Conservation (phyloP, 345 rosid genomes). For the Syzygium jambos region DNA sequence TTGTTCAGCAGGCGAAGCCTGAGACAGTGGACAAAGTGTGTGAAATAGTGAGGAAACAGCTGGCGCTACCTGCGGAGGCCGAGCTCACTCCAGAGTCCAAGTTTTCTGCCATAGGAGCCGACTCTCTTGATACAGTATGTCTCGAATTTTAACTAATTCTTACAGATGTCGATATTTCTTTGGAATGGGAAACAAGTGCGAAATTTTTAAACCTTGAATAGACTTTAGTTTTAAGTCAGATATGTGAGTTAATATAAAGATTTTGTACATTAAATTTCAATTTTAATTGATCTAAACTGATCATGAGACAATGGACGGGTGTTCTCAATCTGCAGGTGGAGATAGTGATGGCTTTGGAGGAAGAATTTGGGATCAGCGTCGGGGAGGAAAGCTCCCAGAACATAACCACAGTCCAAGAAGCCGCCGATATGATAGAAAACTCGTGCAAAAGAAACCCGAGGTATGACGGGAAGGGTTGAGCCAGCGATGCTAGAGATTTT, state of each 20-base stretch:
- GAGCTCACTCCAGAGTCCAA: conserved; percentile 58
- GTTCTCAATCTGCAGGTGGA: conserved; percentile 44
- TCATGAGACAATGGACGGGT: neutral
- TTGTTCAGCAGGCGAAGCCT: conserved; percentile 50
- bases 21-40: conserved; percentile 79
- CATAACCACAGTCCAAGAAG: conserved; percentile 76
- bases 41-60: conserved; percentile 71
- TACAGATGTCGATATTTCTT: neutral
- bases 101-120: conserved; percentile 72
- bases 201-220: neutral
- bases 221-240: neutral
- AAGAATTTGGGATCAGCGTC: conserved; percentile 61
- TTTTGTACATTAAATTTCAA: neutral
- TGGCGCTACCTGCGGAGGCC: conserved; percentile 51
- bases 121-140: conserved; percentile 86
- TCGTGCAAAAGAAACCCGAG: conserved; percentile 42
- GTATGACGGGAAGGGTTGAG: neutral
- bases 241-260: neutral
- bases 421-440: conserved; percentile 75
- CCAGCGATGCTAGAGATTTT: neutral
- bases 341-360: conserved; percentile 87
- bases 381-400: conserved; percentile 70
- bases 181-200: neutral
- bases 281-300: neutral
- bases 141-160: neutral